A percentile compares a stretch with the other conserved stretches of the same genome.
phyloP scores from a whole-genome alignment of 2,329 filamentous ascomycete species.

The Scopulariopsis brevicaulis region DNA sequence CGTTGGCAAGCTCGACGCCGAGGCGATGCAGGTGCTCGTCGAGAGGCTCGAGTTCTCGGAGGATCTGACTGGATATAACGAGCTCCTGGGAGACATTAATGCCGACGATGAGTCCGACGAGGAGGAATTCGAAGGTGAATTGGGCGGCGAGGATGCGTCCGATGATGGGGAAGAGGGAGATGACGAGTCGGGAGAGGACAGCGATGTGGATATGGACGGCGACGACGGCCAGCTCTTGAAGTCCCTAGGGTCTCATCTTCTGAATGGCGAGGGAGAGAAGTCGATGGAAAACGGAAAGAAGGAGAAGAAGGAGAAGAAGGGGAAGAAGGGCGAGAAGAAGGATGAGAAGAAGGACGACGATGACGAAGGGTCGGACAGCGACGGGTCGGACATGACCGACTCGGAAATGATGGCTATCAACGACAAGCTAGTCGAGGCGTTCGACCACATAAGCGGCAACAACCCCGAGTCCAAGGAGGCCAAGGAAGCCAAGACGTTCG shows the following conservation, averaged over 20 bases:
- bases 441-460: slow-evolving; percentile 60
- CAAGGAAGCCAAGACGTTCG: slow-evolving; percentile 75
- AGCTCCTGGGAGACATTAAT: background rate
- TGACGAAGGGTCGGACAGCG: slow-evolving; percentile 67
- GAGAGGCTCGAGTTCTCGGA: slow-evolving; percentile 3
- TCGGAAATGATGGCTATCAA: slow-evolving; percentile 83
- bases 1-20: slow-evolving; percentile 58
- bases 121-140: background rate
- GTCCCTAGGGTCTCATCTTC: background rate
- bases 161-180: background rate
- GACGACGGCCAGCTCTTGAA: slow-evolving; percentile 1
- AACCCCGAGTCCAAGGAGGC: slow-evolving; percentile 67
- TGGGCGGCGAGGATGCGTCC: background rate
- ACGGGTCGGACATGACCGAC: slow-evolving; percentile 71
- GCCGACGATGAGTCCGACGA: slow-evolving; percentile 1
- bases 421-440: slow-evolving; percentile 71
- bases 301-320: slow-evolving; percentile 34
- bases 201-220: slow-evolving; percentile 1
- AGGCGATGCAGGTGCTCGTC: slow-evolving; percentile 51
- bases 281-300: slow-evolving; percentile 23
- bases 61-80: background rate
- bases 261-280: slow-evolving; percentile 47
- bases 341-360: slow-evolving; percentile 32
- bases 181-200: background rate
- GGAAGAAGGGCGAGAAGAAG: slow-evolving; percentile 26